phyloP scores from a whole-genome alignment of 2,329 filamentous ascomycete species.

The Hypomyces rosellus region DNA sequence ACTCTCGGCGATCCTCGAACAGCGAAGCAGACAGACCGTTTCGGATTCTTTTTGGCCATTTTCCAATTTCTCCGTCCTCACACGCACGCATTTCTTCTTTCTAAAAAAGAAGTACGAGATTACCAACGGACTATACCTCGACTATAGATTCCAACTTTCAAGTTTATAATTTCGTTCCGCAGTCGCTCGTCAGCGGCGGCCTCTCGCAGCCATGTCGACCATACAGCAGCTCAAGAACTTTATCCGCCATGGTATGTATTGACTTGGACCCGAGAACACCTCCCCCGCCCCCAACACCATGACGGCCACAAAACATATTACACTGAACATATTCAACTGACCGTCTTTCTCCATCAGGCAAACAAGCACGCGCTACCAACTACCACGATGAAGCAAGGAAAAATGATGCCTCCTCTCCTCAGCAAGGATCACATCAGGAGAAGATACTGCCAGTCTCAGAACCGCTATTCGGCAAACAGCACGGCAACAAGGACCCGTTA shows the following conservation, averaged over 20 bases:
- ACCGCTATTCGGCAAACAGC: slow-evolving; percentile 32
- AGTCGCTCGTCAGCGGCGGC: slow-evolving; percentile 17
- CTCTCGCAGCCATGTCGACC: slow-evolving; percentile 47
- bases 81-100: not conserved
- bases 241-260: slow-evolving; percentile 73
- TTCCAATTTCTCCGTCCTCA: not conserved
- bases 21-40: too few relatives aligned
- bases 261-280: slow-evolving; percentile 2
- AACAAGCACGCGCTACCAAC: slow-evolving; percentile 72
- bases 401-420: slow-evolving; percentile 43
- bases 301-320: not conserved
- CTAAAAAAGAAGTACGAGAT: too few relatives aligned
- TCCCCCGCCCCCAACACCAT: not conserved
- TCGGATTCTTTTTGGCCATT: too few relatives aligned
- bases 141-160: not conserved
- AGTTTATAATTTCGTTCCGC: slow-evolving; percentile 1
- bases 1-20: not conserved
- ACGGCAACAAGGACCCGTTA: slow-evolving; percentile 39
- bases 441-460: slow-evolving; percentile 50
- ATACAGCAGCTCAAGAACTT: slow-evolving; percentile 98
- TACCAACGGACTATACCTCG: too few relatives aligned
- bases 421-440: slow-evolving; percentile 40
- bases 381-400: slow-evolving; percentile 46
- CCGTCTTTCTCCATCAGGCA: slow-evolving; percentile 46
- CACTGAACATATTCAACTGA: slow-evolving; percentile 4